Evolutionary conservation across 192 early-diverging fungal species (phyloP), one percentile per base, ranked within the genome.

Genomic region (Coemansia sp.): DNA sequence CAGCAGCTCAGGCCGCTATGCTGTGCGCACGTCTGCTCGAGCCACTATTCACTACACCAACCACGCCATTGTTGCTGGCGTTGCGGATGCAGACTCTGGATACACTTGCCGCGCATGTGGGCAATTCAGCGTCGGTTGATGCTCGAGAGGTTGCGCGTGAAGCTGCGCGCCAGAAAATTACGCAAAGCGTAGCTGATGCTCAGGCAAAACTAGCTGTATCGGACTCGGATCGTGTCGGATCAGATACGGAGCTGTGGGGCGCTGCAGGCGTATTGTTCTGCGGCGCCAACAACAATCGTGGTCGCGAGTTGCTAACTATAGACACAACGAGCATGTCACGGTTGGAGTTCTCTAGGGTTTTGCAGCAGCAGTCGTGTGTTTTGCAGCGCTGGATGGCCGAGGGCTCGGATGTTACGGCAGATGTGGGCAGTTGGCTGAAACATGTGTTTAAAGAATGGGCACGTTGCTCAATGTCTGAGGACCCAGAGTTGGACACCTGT

Each of bases 401-500:
- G 17, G 19, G 19, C 8, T n/a, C n/a, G 3, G 48, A 49, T 49
- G 48, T 49, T 8, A 8, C 17, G 2, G n/a, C 17, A 7, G 48
- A 19, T n/a, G 43, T 10, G 14, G 47, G 50, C 58, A 24, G 15
- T 15, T 76, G 73, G 73, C 67, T 76, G 17, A 70, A 70, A 25
- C 56, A 37, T 11, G 53, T 49, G 57, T 70, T 76, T 25, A 70
- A 50, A 57, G 73, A 76, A 45, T 67, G 64, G 68, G 64, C 59
- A 5, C 63, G 56, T 7, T 64, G 68, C 14, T 15, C 51, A 9
- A 5, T 7, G 35, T 21, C 43, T 10, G 14, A 10, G 41, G 41
- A 14, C 5, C 6, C 37, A 4, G 41, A n/a, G 41, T 12, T 45
- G 11, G 41, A n/a, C 41, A 10, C 41, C 11, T 12, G 11, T 11